Percentiles rank a stretch among this genome's conserved stretches.
These are phyloP conservation scores for Fragaria iinumae DNA, from an alignment of 306 rosid species.

Conservation along the genomic window DNA sequence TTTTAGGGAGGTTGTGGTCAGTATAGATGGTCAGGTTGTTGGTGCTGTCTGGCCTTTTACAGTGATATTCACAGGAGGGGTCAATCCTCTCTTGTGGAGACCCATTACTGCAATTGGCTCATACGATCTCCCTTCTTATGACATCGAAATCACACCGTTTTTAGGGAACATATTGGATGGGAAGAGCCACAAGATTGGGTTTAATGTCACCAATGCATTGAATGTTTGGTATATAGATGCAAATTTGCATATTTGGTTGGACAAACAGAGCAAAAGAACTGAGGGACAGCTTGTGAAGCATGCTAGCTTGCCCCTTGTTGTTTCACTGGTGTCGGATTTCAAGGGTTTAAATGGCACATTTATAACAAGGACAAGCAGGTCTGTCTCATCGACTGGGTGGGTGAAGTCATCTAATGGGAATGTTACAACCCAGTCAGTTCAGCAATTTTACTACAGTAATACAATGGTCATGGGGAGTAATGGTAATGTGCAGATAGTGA, in stretches of 20 bases:
- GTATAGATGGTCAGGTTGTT: conserved; percentile 56
- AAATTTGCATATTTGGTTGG: conserved; percentile 89
- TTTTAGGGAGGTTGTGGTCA: conserved; percentile 78
- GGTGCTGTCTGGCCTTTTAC: conserved; percentile 91
- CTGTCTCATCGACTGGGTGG: conserved; percentile 63
- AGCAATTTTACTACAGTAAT: conserved; percentile 50
- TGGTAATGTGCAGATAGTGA: conserved; percentile 57
- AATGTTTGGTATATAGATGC: conserved; percentile 90
- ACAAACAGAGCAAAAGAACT: conserved; percentile 40
- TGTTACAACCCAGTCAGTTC: conserved; percentile 53
- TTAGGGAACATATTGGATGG: conserved; percentile 74
- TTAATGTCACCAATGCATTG: conserved; percentile 73
- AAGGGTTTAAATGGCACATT: conserved; percentile 69
- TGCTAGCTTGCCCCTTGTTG: conserved; percentile 40
- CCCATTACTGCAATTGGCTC: conserved; percentile 88
- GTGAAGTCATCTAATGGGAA: conserved; percentile 71
- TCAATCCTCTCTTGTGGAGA: conserved; percentile 89
- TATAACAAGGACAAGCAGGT: conserved; percentile 48
- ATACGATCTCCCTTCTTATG: conserved; percentile 80
- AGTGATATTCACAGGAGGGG: conserved; percentile 84
- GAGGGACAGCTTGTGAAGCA: conserved; percentile 54
- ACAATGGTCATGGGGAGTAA: conserved; percentile 49
- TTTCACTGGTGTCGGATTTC: conserved; percentile 44
- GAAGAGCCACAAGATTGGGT: conserved; percentile 50
- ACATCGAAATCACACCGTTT: conserved; percentile 82